Evolutionary conservation across 441 rosid genomes (phyloP).

Genomic region (Erodium moschatum): DNA sequence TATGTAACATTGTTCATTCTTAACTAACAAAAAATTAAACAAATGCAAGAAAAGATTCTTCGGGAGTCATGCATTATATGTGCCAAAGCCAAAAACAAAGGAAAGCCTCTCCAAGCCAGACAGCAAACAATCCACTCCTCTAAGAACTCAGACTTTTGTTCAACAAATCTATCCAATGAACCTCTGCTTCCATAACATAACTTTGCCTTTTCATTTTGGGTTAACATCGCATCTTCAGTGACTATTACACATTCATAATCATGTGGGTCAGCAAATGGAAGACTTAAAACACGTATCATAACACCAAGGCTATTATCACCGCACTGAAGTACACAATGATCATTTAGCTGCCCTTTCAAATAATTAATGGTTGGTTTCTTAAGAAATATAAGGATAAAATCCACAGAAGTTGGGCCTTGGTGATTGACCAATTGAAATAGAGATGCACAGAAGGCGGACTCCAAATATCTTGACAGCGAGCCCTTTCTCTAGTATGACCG

Average conservation of each 20-base stretch:
- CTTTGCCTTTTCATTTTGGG: not conserved
- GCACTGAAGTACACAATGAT: not conserved
- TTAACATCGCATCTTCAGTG: not conserved
- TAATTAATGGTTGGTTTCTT: not conserved
- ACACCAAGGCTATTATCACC: not conserved
- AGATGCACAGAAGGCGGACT: not conserved
- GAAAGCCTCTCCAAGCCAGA: not conserved
- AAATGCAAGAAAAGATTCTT: not conserved
- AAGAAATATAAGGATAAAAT: too few species aligned
- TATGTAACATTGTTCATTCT: not conserved
- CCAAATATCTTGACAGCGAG: not conserved
- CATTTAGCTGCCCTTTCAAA: not conserved
- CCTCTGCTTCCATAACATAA: not conserved
- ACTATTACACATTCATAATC: not conserved
- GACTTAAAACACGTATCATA: not conserved
- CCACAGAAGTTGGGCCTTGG: not conserved
- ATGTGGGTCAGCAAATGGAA: not conserved
- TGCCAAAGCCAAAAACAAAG: not conserved
- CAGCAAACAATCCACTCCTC: not conserved
- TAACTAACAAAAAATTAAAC: not conserved
- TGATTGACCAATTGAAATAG: not conserved
- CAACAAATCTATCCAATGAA: not conserved
- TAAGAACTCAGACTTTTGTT: not conserved
- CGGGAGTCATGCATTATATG: not conserved
- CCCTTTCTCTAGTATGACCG: not conserved